These are phyloP conservation scores for Diaporthe vaccinii DNA, from an alignment of 2,329 filamentous ascomycete genomes.

Conservation along the genomic window DNA sequence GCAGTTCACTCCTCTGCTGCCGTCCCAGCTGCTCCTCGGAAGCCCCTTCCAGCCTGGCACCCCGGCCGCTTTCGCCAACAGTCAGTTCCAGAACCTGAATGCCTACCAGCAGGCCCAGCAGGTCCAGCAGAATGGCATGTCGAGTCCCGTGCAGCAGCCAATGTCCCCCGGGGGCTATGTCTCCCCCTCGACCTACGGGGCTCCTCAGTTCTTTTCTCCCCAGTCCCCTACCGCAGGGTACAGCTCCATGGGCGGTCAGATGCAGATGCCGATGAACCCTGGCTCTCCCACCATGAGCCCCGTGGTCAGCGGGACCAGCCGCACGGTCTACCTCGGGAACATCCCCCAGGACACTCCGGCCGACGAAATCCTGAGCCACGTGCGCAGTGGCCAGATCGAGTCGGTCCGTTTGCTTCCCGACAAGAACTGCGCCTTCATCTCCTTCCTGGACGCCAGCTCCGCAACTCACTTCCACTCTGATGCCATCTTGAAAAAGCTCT, in stretches of 20 bases:
- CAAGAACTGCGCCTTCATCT: constrained; percentile 99
- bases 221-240: constrained; percentile 89
- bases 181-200: constrained; percentile 86
- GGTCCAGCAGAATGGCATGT: constrained; percentile 71
- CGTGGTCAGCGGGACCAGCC: constrained; percentile 90
- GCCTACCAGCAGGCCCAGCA: constrained; percentile 78
- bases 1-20: constrained; percentile 97
- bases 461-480: constrained; percentile 99
- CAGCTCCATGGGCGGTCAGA: constrained; percentile 72
- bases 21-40: constrained; percentile 92
- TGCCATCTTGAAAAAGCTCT: constrained; percentile 99
- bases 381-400: constrained; percentile 97
- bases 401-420: constrained; percentile 97
- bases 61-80: constrained; percentile 88
- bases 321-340: constrained; percentile 97
- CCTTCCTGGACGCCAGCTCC: constrained; percentile 96
- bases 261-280: constrained; percentile 70
- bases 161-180: constrained; percentile 89
- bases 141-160: constrained; percentile 81
- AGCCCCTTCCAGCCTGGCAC: constrained; percentile 98
- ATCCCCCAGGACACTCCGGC: constrained; percentile 98
- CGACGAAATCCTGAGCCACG: constrained; percentile 96
- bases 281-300: constrained; percentile 82
- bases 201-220: constrained; percentile 84
- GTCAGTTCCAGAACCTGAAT: constrained; percentile 89